Base-by-base conservation (phyloP, 306 rosid species). In the Vigna mungo region DNA sequence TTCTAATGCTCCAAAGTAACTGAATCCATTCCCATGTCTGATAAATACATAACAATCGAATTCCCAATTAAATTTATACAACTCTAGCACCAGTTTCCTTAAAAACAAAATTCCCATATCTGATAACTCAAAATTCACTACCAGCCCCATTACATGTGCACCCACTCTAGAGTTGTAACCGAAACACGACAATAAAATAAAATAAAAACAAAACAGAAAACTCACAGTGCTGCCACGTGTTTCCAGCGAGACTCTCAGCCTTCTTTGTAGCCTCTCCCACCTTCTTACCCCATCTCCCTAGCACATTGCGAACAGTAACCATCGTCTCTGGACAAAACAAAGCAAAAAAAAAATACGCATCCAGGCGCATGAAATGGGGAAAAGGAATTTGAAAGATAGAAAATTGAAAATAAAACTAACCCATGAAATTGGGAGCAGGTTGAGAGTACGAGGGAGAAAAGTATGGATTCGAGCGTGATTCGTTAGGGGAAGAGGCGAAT, bases 191-290 rank as follows among this genome's bases (percentile, higher is more conserved):
- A 70, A 72, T 15, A 4, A 74, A 41, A 41, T 2, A 41, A 9
- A 41, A 41, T 9, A 41, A 41, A 41, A 71, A 21, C 9, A 64
- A 78, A 63, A 16, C 17, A 37, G 54, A 44, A 61, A 75, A 76
- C 93, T 82, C 80, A 95, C 97, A 78, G 81, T 94, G 96, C 81
- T 90, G 94, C 99, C 99, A 95, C 36, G 99, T 92, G 84, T 92
- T 95, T 72, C 94, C 95, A 27, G 98, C 99, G 63, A 95, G 86
- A 87, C 59, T 87, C 85, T 95, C 99, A 37, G 99, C 97, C 80
- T 85, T 91, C 84, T 76, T 87, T 23, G 94, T 82, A 6, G 94
- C 86, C 75, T 91, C 98, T 59, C 88, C 99, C 32, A 91, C 94
- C 76, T 60, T 84, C 88, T 46, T 86, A 10, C 96, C 75, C 99